A percentile compares a stretch with the other conserved stretches of the same genome.
Evolutionary conservation across 257 asterid genomes (phyloP).

Genomic region (Solanum pinnatisectum): DNA sequence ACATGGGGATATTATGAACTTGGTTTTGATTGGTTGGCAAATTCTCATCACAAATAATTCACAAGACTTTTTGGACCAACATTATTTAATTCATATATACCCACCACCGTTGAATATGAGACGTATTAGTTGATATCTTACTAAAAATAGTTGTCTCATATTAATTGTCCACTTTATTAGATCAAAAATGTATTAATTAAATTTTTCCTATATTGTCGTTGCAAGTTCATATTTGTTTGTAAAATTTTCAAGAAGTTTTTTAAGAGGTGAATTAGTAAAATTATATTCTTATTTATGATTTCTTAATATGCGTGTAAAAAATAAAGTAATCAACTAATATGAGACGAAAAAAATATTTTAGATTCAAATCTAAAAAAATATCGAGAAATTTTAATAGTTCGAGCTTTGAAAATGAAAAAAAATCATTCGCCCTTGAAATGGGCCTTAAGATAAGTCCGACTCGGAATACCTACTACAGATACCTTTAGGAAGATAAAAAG

Average conservation of each 20-base stretch:
- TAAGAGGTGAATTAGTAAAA: too few relatives aligned
- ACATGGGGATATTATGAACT: neutral
- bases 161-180: rapidly evolving
- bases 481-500: too few relatives aligned
- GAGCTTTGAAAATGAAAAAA: neutral
- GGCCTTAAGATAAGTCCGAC: neutral
- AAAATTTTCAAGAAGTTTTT: too few relatives aligned
- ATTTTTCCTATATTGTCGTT: rapidly evolving
- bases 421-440: neutral
- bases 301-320: too few relatives aligned
- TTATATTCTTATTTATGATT: too few relatives aligned
- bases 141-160: rapidly evolving
- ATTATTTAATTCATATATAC: neutral
- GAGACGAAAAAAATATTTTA: too few relatives aligned
- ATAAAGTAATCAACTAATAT: neutral
- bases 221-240: neutral
- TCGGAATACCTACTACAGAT: neutral
- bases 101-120: neutral
- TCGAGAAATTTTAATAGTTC: neutral
- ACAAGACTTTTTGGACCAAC: neutral
- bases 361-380: neutral
- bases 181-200: too few relatives aligned
- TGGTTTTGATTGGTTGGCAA: neutral
- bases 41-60: neutral
- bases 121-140: too few relatives aligned